Conservation (phyloP, 2,329 filamentous ascomycete genomes). For the Colletotrichum coccodes region DNA sequence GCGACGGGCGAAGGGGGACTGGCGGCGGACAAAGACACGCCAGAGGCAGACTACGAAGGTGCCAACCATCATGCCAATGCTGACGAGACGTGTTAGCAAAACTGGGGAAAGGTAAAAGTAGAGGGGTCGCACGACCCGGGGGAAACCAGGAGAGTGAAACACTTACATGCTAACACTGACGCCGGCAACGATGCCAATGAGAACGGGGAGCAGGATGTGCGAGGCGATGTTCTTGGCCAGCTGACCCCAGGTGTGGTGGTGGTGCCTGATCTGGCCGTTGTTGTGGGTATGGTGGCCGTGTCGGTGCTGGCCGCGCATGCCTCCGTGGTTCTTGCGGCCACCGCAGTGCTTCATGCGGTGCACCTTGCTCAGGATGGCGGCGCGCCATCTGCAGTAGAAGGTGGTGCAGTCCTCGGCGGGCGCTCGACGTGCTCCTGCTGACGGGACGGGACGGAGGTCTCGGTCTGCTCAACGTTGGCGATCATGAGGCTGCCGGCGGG, state of each 20-base stretch:
- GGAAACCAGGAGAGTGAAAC: background rate
- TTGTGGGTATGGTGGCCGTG: constrained; percentile 39
- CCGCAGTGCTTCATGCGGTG: constrained; percentile 50
- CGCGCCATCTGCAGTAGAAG: constrained; percentile 65
- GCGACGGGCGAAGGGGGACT: constrained; percentile 42
- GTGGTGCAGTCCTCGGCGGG: constrained; percentile 48
- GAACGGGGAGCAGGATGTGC: constrained; percentile 73
- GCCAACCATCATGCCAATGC: constrained; percentile 73
- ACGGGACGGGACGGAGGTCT: constrained; percentile 33
- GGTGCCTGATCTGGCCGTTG: constrained; percentile 40
- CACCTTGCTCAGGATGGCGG: constrained; percentile 51
- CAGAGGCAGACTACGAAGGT: constrained; percentile 69
- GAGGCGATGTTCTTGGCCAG: constrained; percentile 66
- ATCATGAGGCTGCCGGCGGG: constrained; percentile 65
- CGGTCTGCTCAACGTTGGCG: constrained; percentile 53
- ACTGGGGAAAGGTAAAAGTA: background rate
- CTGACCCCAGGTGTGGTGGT: constrained; percentile 52
- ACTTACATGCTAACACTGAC: constrained; percentile 72
- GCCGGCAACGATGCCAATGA: constrained; percentile 76
- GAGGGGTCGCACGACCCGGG: background rate
- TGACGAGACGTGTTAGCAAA: constrained; percentile 45
- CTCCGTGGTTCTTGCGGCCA: constrained; percentile 36
- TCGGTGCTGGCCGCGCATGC: constrained; percentile 36
- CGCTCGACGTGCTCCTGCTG: constrained; percentile 37
- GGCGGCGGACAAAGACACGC: constrained; percentile 60